Conservation (phyloP, 345 rosid species). For the Pseudoturritis turrita region DNA sequence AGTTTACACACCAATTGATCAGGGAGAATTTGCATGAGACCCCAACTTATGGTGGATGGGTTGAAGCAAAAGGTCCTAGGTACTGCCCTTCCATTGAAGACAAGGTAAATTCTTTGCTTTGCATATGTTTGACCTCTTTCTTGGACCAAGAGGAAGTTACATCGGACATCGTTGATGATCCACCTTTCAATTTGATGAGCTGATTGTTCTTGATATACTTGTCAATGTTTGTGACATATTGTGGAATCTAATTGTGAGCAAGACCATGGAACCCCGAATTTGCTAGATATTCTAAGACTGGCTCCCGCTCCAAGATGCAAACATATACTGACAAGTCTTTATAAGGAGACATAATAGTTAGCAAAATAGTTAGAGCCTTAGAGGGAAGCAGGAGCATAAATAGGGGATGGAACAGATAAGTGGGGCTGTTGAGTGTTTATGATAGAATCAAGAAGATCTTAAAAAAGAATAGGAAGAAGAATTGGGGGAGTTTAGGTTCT, state of each 20-base stretch:
- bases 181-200: neutral
- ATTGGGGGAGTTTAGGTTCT: neutral
- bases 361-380: neutral
- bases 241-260: neutral
- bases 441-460: neutral
- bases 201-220: neutral
- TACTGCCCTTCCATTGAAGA: slow-evolving; percentile 99
- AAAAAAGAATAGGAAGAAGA: neutral
- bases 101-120: slow-evolving; percentile 47
- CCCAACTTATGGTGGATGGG: slow-evolving; percentile 99
- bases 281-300: neutral
- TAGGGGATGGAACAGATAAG: neutral
- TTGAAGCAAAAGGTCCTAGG: slow-evolving; percentile 98
- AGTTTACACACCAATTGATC: slow-evolving; percentile 79
- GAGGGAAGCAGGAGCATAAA: neutral
- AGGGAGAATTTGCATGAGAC: slow-evolving; percentile 91
- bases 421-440: neutral
- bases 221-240: slow-evolving; percentile 2
- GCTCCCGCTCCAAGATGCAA: neutral
- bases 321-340: neutral
- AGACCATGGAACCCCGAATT: neutral
- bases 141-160: neutral
- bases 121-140: neutral
- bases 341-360: neutral
- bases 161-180: neutral